These are phyloP conservation scores for Colletotrichum sp. DNA, from an alignment of 2,329 filamentous ascomycete genomes.

Conservation along the genomic window DNA sequence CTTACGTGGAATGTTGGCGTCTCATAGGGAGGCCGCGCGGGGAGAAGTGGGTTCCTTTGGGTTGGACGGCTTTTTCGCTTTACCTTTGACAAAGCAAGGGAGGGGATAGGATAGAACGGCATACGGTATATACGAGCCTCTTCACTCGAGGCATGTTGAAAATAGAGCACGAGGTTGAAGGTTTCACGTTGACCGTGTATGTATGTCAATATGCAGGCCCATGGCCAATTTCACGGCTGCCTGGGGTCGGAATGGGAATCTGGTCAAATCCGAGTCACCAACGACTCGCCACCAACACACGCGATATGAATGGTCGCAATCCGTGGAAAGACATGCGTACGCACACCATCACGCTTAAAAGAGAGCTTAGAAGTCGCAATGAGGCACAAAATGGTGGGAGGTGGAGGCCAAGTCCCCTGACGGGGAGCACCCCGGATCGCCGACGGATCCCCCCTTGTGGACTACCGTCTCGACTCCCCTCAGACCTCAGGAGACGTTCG, in stretches of 20 bases:
- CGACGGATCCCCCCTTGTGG: not conserved
- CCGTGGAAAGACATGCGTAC: not conserved
- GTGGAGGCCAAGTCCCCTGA: not conserved
- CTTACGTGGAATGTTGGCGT: not conserved
- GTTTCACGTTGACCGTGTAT: not conserved
- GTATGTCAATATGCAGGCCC: not conserved
- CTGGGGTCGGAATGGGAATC: not conserved
- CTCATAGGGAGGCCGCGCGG: not conserved
- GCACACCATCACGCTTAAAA: not conserved
- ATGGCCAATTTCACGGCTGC: not conserved
- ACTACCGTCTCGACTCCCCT: not conserved
- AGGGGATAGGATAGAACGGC: not conserved
- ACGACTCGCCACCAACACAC: not conserved
- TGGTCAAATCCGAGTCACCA: not conserved
- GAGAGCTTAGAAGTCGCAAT: not conserved
- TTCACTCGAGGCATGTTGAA: not conserved
- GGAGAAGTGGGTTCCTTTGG: not conserved
- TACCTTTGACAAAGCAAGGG: not conserved
- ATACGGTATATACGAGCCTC: not conserved
- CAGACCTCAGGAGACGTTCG: not conserved
- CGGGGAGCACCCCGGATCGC: slow-evolving; percentile 8
- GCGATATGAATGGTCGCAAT: not conserved
- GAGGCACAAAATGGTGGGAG: not conserved
- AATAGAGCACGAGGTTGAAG: not conserved
- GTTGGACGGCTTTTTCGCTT: not conserved